phyloP scores from a whole-genome alignment of 768 basidiomycete genomes.

The Phallus indusiatus region DNA sequence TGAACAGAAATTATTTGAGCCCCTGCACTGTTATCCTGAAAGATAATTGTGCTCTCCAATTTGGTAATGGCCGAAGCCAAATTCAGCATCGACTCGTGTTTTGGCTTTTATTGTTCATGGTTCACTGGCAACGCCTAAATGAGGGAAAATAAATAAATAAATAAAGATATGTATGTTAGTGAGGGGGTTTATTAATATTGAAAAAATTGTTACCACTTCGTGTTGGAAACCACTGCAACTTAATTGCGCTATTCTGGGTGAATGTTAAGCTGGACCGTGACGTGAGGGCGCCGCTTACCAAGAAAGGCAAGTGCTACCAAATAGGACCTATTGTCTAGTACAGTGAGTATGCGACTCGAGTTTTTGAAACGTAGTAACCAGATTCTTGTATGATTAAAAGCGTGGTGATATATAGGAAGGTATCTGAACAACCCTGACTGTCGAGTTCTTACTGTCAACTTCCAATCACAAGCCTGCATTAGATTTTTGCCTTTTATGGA shows the following conservation, averaged over 20 bases:
- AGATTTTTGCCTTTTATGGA: too few species aligned
- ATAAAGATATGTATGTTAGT: not conserved
- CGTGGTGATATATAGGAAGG: too few species aligned
- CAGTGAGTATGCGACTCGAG: not conserved
- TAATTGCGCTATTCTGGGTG: not conserved
- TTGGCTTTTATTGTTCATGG: not conserved
- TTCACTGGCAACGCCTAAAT: not conserved
- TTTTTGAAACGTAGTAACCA: too few species aligned
- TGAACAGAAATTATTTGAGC: not conserved
- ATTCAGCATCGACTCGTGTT: not conserved
- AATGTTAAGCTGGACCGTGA: not conserved
- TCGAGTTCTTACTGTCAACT: too few species aligned
- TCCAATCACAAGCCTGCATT: too few species aligned
- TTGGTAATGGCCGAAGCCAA: not conserved
- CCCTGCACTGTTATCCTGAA: not conserved
- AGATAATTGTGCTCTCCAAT: not conserved
- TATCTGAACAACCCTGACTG: too few species aligned
- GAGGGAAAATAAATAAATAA: not conserved
- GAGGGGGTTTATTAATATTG: not conserved
- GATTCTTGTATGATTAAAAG: conserved; percentile 31
- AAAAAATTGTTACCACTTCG: not conserved
- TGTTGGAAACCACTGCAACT: not conserved
- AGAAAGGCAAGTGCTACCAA: not conserved
- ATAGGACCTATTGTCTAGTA: not conserved
- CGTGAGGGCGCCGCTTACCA: not conserved